phyloP scores from a whole-genome alignment of 768 basidiomycete genomes.

The Tylopilus sp. region DNA sequence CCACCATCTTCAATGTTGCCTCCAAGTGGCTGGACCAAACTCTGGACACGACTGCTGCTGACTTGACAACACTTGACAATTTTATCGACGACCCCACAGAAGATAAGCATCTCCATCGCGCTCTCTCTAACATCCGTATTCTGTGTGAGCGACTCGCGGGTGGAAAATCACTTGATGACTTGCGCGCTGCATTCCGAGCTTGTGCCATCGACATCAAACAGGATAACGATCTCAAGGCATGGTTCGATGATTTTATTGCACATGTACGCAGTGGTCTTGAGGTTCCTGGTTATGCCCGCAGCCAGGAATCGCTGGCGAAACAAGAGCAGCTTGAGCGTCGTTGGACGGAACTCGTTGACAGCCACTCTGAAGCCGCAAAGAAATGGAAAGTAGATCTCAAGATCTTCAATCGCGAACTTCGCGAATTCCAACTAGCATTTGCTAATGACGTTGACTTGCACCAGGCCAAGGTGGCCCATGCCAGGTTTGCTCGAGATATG shows the following conservation, averaged over 20 bases:
- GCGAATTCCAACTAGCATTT: conserved; percentile 44
- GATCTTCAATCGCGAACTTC: conserved; percentile 42
- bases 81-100: conserved; percentile 62
- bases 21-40: conserved; percentile 55
- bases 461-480: conserved; percentile 45
- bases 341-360: conserved; percentile 49
- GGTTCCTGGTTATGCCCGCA: conserved; percentile 50
- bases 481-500: conserved; percentile 46
- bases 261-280: conserved; percentile 45
- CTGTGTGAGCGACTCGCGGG: conserved; percentile 54
- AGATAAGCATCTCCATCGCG: conserved; percentile 57
- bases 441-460: conserved; percentile 48
- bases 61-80: conserved; percentile 44
- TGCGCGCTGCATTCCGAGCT: conserved; percentile 40
- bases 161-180: conserved; percentile 46
- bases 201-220: conserved; percentile 49
- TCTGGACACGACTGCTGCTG: conserved; percentile 46
- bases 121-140: conserved; percentile 38
- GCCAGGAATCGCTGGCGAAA: conserved; percentile 40
- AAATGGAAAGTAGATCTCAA: conserved; percentile 54
- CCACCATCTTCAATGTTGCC: conserved; percentile 53
- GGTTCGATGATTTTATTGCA: conserved; percentile 53
- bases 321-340: conserved; percentile 45
- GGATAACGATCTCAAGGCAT: conserved; percentile 50
- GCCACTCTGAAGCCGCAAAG: conserved; percentile 37